Evolutionary conservation across 2,329 filamentous ascomycete genomes (phyloP).

Genomic region (Ramularia collo-cygni): DNA sequence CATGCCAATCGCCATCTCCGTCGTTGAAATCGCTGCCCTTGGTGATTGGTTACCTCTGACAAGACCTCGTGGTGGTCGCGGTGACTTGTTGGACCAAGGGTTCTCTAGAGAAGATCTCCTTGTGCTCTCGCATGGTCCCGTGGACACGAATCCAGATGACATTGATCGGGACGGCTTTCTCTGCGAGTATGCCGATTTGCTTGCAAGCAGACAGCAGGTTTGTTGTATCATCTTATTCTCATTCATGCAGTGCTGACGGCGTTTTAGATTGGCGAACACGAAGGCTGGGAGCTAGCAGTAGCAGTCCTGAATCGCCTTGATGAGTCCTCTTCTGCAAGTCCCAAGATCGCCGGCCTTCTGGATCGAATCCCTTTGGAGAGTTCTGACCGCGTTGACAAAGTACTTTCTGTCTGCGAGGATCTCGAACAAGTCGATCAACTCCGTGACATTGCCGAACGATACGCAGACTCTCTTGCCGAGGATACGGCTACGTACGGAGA

Average conservation of each 20-base stretch:
- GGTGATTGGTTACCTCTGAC: slow-evolving; percentile 70
- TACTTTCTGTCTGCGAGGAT: slow-evolving; percentile 69
- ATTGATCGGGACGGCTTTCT: slow-evolving; percentile 82
- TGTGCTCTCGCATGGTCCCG: slow-evolving; percentile 63
- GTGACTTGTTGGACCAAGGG: slow-evolving; percentile 50
- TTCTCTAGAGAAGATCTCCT: slow-evolving; percentile 81
- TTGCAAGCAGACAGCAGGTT: slow-evolving; percentile 34
- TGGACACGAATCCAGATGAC: slow-evolving; percentile 50
- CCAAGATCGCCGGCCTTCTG: slow-evolving; percentile 67
- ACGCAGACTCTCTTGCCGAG: slow-evolving; percentile 68
- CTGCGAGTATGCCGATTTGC: slow-evolving; percentile 65
- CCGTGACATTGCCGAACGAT: slow-evolving; percentile 76
- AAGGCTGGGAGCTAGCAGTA: slow-evolving; percentile 87
- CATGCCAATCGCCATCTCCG: slow-evolving; percentile 66
- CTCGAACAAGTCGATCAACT: slow-evolving; percentile 74
- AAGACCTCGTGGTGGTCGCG: slow-evolving; percentile 41
- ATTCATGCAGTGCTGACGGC: slow-evolving; percentile 11
- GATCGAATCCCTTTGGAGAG: slow-evolving; percentile 66
- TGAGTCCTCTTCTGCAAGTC: slow-evolving; percentile 61
- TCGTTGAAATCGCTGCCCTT: slow-evolving; percentile 76
- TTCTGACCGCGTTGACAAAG: slow-evolving; percentile 67
- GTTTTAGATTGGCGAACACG: slow-evolving; percentile 25
- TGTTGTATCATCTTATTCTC: background rate
- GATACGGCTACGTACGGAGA: slow-evolving; percentile 66
- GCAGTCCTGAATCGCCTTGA: slow-evolving; percentile 77